Evolutionary conservation across 1,284 basidiomycete species (phyloP), one percentile per base, ranked within the genome.

Genomic region (Irpex lacteus): DNA sequence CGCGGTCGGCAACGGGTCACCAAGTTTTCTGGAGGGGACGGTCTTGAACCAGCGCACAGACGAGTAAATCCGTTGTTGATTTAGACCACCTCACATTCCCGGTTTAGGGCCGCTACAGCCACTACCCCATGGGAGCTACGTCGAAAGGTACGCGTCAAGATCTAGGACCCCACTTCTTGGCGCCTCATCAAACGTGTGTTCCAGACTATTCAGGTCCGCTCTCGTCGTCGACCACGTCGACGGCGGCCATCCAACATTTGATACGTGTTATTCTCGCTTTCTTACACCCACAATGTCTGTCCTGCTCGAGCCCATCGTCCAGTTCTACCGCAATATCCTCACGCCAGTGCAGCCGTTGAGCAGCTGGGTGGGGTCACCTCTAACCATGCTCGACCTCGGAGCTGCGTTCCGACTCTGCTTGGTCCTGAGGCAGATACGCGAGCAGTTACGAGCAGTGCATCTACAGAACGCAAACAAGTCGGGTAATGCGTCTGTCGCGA

Each of bases 11-110:
- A 83, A 82, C 84, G 86, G 84, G 82, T 76, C 89, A 76, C 90
- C 89, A 92, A 92, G 88, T 92, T 92, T 90, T 92, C 90, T 86
- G 89, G 89, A 92, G 91, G 90, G 89, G 87, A 86, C 86, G 82
- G 88, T 83, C 88, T 92, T 88, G 90, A 91, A 91, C 87, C 87
- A 90, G 90, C 90, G 91, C 91, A 85, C 90, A 82, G 75, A 79
- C 79, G 82, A 76, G 76, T 76, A 74, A 68, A 68, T 56, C 84
- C 89, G 86, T 84, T 91, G 87, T 78, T 68, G 77, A 67, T 63
- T 70, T 69, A 72, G 82, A 85, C 87, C 85, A 78, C 77, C 84
- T 85, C 85, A 80, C 89, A 92, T 91, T 88, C 90, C 90, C 85
- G 80, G 79, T 71, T 87, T 81, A 78, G 84, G 87, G 89, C 90